Evolutionary conservation across 768 basidiomycete genomes (phyloP).

Genomic region (Mycena vitilis): DNA sequence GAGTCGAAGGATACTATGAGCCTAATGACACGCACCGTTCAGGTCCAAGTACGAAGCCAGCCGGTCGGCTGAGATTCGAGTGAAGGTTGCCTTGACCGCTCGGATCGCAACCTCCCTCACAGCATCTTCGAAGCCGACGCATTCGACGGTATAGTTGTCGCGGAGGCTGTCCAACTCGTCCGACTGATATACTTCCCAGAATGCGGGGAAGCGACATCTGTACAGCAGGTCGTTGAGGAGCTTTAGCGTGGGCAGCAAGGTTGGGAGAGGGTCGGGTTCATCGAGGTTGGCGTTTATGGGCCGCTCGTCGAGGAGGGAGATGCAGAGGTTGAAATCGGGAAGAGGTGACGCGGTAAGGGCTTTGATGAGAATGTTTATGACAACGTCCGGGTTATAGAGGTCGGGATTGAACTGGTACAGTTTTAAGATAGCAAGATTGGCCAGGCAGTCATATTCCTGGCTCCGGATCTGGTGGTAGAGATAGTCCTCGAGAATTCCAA

Average conservation of each 20-base stretch:
- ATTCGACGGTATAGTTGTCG: slow-evolving; percentile 89
- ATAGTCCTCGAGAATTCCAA: slow-evolving; percentile 95
- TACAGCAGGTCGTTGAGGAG: slow-evolving; percentile 77
- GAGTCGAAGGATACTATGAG: slow-evolving; percentile 1
- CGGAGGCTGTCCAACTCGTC: slow-evolving; percentile 76
- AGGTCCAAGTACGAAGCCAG: slow-evolving; percentile 80
- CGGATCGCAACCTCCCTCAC: slow-evolving; percentile 81
- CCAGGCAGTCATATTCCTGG: slow-evolving; percentile 93
- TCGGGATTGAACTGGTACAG: slow-evolving; percentile 94
- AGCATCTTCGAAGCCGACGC: slow-evolving; percentile 85
- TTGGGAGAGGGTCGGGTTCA: slow-evolving; percentile 84
- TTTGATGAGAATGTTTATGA: slow-evolving; percentile 95
- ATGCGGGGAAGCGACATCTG: slow-evolving; percentile 88
- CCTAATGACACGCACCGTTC: slow-evolving; percentile 54
- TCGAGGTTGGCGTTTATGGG: slow-evolving; percentile 65
- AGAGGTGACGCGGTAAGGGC: slow-evolving; percentile 85
- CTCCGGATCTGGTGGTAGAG: slow-evolving; percentile 93
- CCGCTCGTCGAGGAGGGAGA: slow-evolving; percentile 90
- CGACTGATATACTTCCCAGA: slow-evolving; percentile 84
- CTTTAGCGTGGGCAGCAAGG: slow-evolving; percentile 75
- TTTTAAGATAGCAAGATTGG: slow-evolving; percentile 72
- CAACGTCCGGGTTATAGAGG: slow-evolving; percentile 92
- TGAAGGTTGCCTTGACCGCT: slow-evolving; percentile 84
- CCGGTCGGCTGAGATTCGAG: slow-evolving; percentile 73
- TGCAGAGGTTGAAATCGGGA: slow-evolving; percentile 94